Base-by-base conservation (phyloP, 2,329 filamentous ascomycete species). In the Xylariaceae sp. region DNA sequence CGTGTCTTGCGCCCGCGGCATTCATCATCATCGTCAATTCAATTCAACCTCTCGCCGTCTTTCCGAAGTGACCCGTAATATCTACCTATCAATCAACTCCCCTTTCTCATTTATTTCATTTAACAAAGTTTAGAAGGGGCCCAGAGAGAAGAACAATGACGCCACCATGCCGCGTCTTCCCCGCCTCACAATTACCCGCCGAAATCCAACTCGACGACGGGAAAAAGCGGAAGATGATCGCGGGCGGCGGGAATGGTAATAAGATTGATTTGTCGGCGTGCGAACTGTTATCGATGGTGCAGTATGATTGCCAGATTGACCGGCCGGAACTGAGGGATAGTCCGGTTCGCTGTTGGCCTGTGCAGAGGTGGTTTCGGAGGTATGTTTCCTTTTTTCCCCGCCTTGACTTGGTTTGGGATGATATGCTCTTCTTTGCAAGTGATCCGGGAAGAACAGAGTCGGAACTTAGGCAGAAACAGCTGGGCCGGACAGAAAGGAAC, bases 321-420 rank as follows among this genome's bases (percentile, higher is more conserved):
- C 65, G 74, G 39, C 78, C 80, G 11, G 69, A 74, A 46, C 65
- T 68, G 37, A 67, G 63, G 49, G 68, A 79, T 55, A 78, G 78
- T 53, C 68, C 73, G 0, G 77, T 83, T 44, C 69, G 70, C 55
- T 86, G 83, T 67, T 80, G 73, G 71, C 77, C 80, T 7, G 74
- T 86, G 41, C 75, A 80, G 65, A 76, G 83, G 55, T 73, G 81
- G 65, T 86, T 85, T 66, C 75, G 83, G 57, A 76, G 74, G 83
- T 85, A 65, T 70, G 80, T 53, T 60, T 3, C 3, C 57, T 12
- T 6, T 32, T 50, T 52, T 12, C 19, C 34, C 12, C 42, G 32
- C 3, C 29, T 44, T 6, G 27, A 34, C 6, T 26, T 50, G n/a
- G 30, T 50, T 47, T 11, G 35, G 35, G 35, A 6, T 34, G 2